phyloP scores from a whole-genome alignment of 306 rosid species.

The Clitoria ternatea region DNA sequence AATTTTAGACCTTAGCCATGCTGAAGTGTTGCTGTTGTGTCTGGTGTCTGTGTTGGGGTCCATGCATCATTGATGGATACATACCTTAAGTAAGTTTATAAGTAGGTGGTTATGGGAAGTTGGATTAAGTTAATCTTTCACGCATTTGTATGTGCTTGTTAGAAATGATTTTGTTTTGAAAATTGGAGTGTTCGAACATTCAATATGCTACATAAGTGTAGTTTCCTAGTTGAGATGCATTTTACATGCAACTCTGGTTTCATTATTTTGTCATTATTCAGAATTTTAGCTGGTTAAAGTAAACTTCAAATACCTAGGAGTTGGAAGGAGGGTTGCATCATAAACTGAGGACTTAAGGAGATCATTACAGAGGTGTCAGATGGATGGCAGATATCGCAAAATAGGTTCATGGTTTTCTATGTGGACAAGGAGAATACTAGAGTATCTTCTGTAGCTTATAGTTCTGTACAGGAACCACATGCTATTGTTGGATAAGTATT shows the following conservation, averaged over 20 bases:
- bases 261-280: neutral
- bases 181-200: neutral
- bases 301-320: neutral
- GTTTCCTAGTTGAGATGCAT: constrained; percentile 6
- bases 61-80: too few relatives aligned
- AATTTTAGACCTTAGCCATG: too few relatives aligned
- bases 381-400: neutral
- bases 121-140: too few relatives aligned
- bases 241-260: neutral
- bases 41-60: too few relatives aligned
- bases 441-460: neutral
- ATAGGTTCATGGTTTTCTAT: neutral
- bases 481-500: neutral
- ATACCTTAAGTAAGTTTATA: too few relatives aligned
- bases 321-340: neutral
- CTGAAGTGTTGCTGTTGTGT: too few relatives aligned
- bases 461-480: neutral
- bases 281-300: neutral
- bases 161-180: constrained; percentile 10
- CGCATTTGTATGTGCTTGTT: neutral
- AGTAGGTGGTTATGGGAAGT: too few relatives aligned
- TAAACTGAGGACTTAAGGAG: neutral
- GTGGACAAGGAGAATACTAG: neutral
- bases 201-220: neutral
- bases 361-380: neutral